Evolutionary conservation across 495 filamentous ascomycete species (phyloP).

Genomic region (Xylaria castorea): DNA sequence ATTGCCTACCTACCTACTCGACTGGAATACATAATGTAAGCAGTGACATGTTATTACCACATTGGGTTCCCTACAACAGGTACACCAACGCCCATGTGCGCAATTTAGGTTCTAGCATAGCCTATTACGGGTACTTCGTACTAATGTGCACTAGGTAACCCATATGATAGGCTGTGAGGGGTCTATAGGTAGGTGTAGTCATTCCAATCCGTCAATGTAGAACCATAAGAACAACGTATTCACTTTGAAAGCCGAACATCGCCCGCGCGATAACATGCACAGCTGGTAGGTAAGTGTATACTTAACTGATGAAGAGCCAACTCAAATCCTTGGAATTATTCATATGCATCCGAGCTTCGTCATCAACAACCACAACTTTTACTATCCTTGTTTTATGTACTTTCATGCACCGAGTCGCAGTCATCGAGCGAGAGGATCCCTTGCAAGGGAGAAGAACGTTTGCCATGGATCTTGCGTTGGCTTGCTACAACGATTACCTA

Average conservation of each 20-base stretch:
- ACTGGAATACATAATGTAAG: neutral
- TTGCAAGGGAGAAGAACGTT: constrained; percentile 10
- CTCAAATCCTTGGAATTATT: neutral
- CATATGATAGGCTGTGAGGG: neutral
- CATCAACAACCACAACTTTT: neutral
- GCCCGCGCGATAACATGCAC: neutral
- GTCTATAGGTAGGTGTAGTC: neutral
- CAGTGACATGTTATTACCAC: neutral
- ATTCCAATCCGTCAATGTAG: neutral
- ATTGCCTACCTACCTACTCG: neutral
- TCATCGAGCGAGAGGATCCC: neutral
- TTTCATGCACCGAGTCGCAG: neutral
- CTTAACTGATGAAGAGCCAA: neutral
- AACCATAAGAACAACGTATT: neutral
- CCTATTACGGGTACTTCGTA: neutral
- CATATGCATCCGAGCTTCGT: neutral
- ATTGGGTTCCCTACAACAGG: neutral
- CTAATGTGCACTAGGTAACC: neutral
- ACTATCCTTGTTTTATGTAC: neutral
- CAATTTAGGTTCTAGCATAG: neutral
- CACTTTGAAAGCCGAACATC: neutral
- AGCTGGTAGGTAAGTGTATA: neutral
- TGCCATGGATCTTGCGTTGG: neutral
- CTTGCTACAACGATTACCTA: neutral
- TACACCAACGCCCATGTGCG: neutral